These are phyloP conservation scores for Hypoxylon sp. DNA, from an alignment of 2,329 filamentous ascomycete genomes.

Conservation along the genomic window DNA sequence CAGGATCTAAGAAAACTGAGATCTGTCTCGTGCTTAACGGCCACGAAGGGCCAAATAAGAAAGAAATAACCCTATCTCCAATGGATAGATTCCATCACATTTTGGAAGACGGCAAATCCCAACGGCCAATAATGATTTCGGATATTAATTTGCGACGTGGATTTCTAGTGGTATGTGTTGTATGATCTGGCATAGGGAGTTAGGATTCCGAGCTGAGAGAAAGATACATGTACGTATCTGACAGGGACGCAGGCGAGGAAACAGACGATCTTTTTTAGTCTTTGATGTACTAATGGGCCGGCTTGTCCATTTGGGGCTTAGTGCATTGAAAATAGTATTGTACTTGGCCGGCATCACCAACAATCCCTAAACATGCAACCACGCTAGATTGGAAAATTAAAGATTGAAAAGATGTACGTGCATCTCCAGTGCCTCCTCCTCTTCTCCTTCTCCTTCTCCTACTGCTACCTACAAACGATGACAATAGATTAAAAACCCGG, in stretches of 20 bases:
- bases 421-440: slow-evolving; percentile 1
- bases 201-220: slow-evolving; percentile 16
- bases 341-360: slow-evolving; percentile 31
- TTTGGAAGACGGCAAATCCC: background rate
- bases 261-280: slow-evolving; percentile 35
- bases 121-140: background rate
- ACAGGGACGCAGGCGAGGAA: slow-evolving; percentile 28
- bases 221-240: slow-evolving; percentile 27
- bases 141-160: background rate
- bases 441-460: too few relatives aligned
- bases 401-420: slow-evolving; percentile 14
- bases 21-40: slow-evolving; percentile 33
- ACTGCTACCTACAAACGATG: too few relatives aligned
- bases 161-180: background rate
- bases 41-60: slow-evolving; percentile 1
- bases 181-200: slow-evolving; percentile 12
- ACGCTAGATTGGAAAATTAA: slow-evolving; percentile 31
- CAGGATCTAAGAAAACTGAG: slow-evolving; percentile 35
- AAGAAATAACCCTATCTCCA: slow-evolving; percentile 1
- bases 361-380: slow-evolving; percentile 32
- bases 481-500: too few relatives aligned
- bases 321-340: slow-evolving; percentile 37
- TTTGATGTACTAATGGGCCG: slow-evolving; percentile 31
- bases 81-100: too few relatives aligned
- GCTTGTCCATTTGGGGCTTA: slow-evolving; percentile 32